Evolutionary conservation across 208 protist species (phyloP), one percentile per base, ranked within the genome.

Genomic region (Vickermania ingenoplastis): DNA sequence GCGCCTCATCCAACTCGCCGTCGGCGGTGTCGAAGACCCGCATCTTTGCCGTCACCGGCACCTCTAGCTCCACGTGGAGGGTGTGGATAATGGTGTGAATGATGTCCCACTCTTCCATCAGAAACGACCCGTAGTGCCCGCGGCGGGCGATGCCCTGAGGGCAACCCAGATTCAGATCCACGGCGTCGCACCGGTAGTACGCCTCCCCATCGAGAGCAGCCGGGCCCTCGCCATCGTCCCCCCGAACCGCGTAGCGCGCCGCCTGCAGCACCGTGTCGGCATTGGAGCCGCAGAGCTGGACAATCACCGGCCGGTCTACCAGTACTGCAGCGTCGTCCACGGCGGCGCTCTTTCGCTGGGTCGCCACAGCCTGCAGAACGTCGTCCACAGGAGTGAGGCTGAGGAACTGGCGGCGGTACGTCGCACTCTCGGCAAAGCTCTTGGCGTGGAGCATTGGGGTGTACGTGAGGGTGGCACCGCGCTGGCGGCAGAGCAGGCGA

Each of bases 41-140:
- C 50, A 97, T 95, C 45, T 97, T 97, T 28, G 67, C 86, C 29
- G 92, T 97, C 23, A 97, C 89, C 5, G 94, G 92, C 45, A 97
- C 78, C 60, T 67, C 61, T 31, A 96, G 77, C 61, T 95, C 81
- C n/a, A 89, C 78, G 21, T 82, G 66, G 14, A 96, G 66, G 3
- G 73, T 80, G 66, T 87, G 79, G 13, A 96, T 73, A n/a, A 95
- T 82, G 24, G 70, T 81, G 71, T 91, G 85, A 17, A 96, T 63
- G 22, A 71, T 23, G 0, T 87, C 74, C 81, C 88, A 94, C 60
- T 96, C 74, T 30, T 95, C 86, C 86, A 93, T 93, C 11, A 97
- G 73, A 59, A 94, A 97, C 5, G 84, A 76, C 36, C 94, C 91
- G 72, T 96, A 97, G 71, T 89, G 68, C 1, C 94, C 92, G 24